Percentiles rank a stretch among this genome's conserved stretches.
Evolutionary conservation across 495 filamentous ascomycete species (phyloP).

Genomic region (Annulohypoxylon moriforme): DNA sequence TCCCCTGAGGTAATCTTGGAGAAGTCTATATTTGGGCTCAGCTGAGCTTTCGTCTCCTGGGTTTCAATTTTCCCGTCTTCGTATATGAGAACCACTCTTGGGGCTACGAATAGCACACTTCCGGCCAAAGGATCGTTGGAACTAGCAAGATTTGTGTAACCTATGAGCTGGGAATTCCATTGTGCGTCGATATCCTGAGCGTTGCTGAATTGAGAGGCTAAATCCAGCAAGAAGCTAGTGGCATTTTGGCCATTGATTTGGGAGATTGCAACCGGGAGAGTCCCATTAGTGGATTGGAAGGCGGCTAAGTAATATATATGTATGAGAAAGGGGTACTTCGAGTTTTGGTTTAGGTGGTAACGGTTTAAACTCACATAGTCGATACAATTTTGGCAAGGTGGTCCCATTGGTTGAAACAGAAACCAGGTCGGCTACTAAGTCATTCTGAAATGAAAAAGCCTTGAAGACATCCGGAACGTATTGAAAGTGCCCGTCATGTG

Average conservation of each 20-base stretch:
- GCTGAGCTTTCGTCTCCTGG: conserved; percentile 3
- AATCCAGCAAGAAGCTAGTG: conserved; percentile 34
- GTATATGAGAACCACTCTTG: conserved; percentile 40
- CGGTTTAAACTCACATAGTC: conserved; percentile 37
- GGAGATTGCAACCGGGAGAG: conserved; percentile 20
- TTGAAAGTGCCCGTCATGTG: conserved; percentile 63
- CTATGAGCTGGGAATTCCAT: conserved; percentile 41
- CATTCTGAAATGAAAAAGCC: conserved; percentile 45
- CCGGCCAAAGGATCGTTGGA: conserved; percentile 25
- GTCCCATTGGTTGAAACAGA: conserved; percentile 49
- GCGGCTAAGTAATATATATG: conserved; percentile 5
- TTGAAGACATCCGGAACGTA: conserved; percentile 47
- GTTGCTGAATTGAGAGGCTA: conserved; percentile 35
- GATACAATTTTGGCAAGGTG: conserved; percentile 48
- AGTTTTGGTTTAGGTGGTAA: background rate
- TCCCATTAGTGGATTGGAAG: background rate
- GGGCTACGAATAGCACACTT: conserved; percentile 29
- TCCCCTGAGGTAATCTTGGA: conserved; percentile 33
- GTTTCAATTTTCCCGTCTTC: conserved; percentile 21
- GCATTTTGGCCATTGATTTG: conserved; percentile 52
- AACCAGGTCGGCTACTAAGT: conserved; percentile 41
- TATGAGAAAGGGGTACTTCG: conserved; percentile 2
- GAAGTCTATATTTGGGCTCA: conserved; percentile 22
- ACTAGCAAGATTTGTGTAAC: background rate
- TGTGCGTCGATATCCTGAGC: conserved; percentile 51